Percentiles rank a stretch among this genome's conserved stretches.
phyloP scores from a whole-genome alignment of 768 basidiomycete species.

The Amanita fuliginea region DNA sequence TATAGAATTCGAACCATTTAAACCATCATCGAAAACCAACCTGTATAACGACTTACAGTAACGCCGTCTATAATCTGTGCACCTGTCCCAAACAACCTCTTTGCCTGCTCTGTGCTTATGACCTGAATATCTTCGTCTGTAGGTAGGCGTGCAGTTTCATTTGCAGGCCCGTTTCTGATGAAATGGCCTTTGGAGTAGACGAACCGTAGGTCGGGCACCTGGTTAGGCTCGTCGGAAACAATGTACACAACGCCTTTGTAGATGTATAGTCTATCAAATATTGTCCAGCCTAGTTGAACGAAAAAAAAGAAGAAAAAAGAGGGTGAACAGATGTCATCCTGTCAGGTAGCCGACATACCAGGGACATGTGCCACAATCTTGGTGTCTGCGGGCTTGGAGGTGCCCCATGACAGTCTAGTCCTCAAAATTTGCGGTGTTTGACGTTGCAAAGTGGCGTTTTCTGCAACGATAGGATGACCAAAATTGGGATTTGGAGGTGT shows the following conservation, averaged over 20 bases:
- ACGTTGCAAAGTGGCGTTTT: constrained; percentile 3
- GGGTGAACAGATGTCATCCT: background rate
- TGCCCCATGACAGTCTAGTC: constrained; percentile 28
- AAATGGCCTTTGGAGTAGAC: constrained; percentile 63
- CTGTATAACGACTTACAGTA: constrained; percentile 31
- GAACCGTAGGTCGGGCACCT: constrained; percentile 50
- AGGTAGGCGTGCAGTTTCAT: constrained; percentile 51
- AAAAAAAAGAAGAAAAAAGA: background rate
- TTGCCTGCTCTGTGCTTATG: constrained; percentile 59
- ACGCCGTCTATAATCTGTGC: constrained; percentile 72
- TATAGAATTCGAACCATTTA: constrained; percentile 16
- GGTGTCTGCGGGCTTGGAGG: constrained; percentile 36
- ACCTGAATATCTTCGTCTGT: constrained; percentile 72
- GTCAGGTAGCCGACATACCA: constrained; percentile 29
- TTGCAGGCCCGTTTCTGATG: constrained; percentile 48
- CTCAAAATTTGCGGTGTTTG: constrained; percentile 9
- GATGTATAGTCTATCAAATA: constrained; percentile 76
- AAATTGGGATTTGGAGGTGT: background rate
- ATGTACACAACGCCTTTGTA: constrained; percentile 75
- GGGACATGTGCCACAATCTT: constrained; percentile 66
- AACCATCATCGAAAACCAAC: background rate
- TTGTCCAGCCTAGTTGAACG: constrained; percentile 68
- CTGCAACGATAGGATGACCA: background rate
- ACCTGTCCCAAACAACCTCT: constrained; percentile 55
- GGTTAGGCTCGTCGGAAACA: constrained; percentile 61